A percentile compares a stretch with the other conserved stretches of the same genome.
Conservation (phyloP, 176 grass and related monocot genomes). For the Juncus inflexus region DNA sequence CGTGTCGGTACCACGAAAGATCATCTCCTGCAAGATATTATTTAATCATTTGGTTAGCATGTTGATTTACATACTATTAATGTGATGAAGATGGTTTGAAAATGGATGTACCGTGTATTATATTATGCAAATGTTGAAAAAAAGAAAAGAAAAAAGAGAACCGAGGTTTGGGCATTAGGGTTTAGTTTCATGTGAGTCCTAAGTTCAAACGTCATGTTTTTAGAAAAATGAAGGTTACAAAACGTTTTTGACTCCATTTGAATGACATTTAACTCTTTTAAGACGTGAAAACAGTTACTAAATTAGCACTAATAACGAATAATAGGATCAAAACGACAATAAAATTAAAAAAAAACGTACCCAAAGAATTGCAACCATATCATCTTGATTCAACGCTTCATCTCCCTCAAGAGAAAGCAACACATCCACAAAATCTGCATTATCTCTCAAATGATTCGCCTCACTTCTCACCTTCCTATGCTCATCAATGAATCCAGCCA, state of each 20-base stretch:
- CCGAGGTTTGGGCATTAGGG: too few species aligned
- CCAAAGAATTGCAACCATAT: constrained; percentile 81
- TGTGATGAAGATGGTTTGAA: background rate
- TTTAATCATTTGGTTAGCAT: constrained; percentile 4
- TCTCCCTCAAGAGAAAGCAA: constrained; percentile 63
- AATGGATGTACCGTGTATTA: background rate
- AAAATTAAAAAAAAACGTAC: constrained; percentile 21
- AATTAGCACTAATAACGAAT: background rate
- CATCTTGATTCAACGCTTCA: constrained; percentile 53
- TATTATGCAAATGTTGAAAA: background rate
- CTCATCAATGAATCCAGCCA: constrained; percentile 47
- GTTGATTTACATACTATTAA: background rate
- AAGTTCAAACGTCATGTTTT: background rate
- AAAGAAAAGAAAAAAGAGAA: too few species aligned
- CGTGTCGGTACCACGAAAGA: constrained; percentile 80
- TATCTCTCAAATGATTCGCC: background rate
- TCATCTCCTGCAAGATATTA: constrained; percentile 58
- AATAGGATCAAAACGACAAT: background rate
- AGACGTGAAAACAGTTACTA: background rate
- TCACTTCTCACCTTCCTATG: constrained; percentile 27
- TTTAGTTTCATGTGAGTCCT: background rate
- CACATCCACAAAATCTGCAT: constrained; percentile 58
- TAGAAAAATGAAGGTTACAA: background rate
- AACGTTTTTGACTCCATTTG: background rate
- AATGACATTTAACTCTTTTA: background rate